Percentiles rank a stretch among this genome's conserved stretches.
Conservation (phyloP, 805 yeast genomes). For the Pichia membranifaciens region DNA sequence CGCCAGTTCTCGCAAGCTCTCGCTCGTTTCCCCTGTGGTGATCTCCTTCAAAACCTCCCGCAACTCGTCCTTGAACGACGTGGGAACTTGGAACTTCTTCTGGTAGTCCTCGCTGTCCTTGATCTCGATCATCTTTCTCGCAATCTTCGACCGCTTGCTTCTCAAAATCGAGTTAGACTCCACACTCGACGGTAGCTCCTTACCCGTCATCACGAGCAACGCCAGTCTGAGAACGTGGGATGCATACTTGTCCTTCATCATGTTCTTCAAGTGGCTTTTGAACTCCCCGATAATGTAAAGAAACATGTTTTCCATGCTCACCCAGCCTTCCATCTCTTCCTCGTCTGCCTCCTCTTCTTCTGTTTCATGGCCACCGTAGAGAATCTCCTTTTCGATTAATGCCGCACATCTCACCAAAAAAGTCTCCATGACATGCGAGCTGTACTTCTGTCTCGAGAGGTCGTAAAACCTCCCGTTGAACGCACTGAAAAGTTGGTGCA, state of each 20-base stretch:
- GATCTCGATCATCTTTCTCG: constrained; percentile 88
- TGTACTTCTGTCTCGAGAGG: constrained; percentile 78
- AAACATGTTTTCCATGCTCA: constrained; percentile 61
- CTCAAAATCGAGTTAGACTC: constrained; percentile 67
- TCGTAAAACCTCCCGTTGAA: constrained; percentile 73
- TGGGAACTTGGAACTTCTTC: constrained; percentile 63
- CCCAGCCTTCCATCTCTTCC: constrained; percentile 33
- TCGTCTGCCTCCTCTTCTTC: constrained; percentile 29
- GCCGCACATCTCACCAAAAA: constrained; percentile 70
- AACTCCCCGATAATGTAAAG: constrained; percentile 61
- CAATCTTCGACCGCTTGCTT: constrained; percentile 78
- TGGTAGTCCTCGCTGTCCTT: constrained; percentile 70
- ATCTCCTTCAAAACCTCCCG: constrained; percentile 42
- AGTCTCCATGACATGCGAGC: constrained; percentile 92
- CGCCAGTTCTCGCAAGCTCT: constrained; percentile 61
- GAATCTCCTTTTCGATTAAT: constrained; percentile 64
- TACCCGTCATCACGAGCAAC: constrained; percentile 68
- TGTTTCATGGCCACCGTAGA: constrained; percentile 36
- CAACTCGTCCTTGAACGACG: constrained; percentile 58
- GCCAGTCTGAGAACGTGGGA: constrained; percentile 80
- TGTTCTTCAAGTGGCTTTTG: constrained; percentile 48
- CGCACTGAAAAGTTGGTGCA: constrained; percentile 57
- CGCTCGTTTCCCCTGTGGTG: constrained; percentile 34
- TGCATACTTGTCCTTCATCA: constrained; percentile 75
- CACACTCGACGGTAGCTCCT: constrained; percentile 67